Conservation (phyloP, 306 rosid species). For the Abrus pulchellus region DNA sequence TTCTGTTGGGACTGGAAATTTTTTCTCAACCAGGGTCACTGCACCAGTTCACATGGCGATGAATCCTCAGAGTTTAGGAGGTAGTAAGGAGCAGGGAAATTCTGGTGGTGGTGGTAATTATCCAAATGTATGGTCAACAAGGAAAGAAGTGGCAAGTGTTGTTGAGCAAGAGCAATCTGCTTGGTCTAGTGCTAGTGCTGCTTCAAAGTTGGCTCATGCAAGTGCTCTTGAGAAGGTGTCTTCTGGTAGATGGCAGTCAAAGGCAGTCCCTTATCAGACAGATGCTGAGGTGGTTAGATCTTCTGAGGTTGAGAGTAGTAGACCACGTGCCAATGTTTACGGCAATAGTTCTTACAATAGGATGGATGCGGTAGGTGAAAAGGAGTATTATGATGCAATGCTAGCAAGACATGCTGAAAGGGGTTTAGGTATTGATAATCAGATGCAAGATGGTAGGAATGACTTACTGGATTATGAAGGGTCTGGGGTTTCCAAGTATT, state of each 20-base stretch:
- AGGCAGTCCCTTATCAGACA: conserved; percentile 65
- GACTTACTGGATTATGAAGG: conserved; percentile 66
- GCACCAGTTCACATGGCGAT: conserved; percentile 55
- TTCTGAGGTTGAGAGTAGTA: conserved; percentile 59
- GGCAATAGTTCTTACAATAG: conserved; percentile 51
- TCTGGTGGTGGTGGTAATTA: conserved; percentile 47
- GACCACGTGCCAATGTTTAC: conserved; percentile 50
- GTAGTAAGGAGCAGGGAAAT: conserved; percentile 59
- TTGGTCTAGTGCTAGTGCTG: conserved; percentile 79
- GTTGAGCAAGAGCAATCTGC: conserved; percentile 64
- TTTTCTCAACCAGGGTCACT: conserved; percentile 67
- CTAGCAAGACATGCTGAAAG: conserved; percentile 72
- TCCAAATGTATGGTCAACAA: conserved; percentile 80
- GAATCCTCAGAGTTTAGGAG: conserved; percentile 61
- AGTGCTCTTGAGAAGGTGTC: conserved; percentile 95
- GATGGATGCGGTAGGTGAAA: conserved; percentile 56
- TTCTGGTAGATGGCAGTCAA: conserved; percentile 96
- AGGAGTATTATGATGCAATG: conserved; percentile 63
- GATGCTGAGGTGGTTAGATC: conserved; percentile 67
- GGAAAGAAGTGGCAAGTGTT: conserved; percentile 77
- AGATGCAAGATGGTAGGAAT: conserved; percentile 62
- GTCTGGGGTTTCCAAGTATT: conserved; percentile 52
- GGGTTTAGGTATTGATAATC: conserved; percentile 58
- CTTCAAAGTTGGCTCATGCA: conserved; percentile 85
- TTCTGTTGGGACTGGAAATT: conserved; percentile 56